Conservation (phyloP, 2,329 filamentous ascomycete genomes). For the Alternaria postmessia region DNA sequence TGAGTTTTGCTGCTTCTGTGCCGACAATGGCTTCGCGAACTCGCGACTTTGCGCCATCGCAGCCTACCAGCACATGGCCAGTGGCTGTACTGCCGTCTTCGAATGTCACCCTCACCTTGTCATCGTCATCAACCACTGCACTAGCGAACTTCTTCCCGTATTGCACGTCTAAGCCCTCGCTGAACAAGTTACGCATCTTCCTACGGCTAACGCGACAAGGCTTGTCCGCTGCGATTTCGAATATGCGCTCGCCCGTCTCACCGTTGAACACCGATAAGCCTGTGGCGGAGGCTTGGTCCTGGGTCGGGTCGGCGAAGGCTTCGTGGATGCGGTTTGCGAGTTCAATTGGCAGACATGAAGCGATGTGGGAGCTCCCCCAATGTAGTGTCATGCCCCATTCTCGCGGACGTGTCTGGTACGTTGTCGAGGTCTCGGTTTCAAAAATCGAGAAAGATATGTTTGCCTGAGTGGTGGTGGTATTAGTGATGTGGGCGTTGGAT, state of each 20-base stretch:
- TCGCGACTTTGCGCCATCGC: constrained; percentile 30
- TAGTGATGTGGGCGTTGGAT: background rate
- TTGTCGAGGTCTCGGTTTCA: constrained; percentile 18
- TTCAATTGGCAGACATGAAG: constrained; percentile 26
- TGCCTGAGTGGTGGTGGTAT: background rate
- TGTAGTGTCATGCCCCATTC: constrained; percentile 42
- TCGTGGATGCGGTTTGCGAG: constrained; percentile 32
- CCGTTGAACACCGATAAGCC: constrained; percentile 36
- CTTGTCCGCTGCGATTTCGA: constrained; percentile 32
- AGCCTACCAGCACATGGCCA: constrained; percentile 31
- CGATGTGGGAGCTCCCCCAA: constrained; percentile 30
- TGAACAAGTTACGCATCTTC: constrained; percentile 36
- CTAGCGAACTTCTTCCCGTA: constrained; percentile 28
- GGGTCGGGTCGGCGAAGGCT: constrained; percentile 31
- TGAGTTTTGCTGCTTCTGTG: constrained; percentile 24
- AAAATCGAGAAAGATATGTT: constrained; percentile 18
- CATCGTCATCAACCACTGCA: constrained; percentile 16
- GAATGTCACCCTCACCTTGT: constrained; percentile 30
- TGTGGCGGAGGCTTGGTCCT: constrained; percentile 25
- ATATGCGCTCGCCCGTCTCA: constrained; percentile 33
- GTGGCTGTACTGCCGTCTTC: constrained; percentile 26
- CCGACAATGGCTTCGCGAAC: constrained; percentile 29
- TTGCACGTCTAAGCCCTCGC: constrained; percentile 30
- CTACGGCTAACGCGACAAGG: constrained; percentile 29
- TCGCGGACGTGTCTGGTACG: constrained; percentile 31